Percentiles rank a stretch among this genome's conserved stretches.
Conservation (phyloP, 163 green algal genomes). For the Scenedesmus sp. region DNA sequence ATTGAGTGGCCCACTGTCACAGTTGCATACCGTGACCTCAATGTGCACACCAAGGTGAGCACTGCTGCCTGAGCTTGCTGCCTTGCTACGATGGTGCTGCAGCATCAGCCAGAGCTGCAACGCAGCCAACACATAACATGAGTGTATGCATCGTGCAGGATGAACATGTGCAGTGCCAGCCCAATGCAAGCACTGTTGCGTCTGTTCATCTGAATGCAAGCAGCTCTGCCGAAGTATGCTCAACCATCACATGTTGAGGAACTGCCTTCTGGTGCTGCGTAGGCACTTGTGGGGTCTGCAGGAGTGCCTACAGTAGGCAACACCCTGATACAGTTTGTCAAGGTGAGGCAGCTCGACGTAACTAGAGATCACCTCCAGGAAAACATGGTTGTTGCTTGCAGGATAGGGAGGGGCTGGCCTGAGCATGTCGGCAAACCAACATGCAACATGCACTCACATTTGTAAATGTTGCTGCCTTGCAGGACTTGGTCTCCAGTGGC, state of each 20-base stretch:
- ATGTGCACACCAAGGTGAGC: constrained; percentile 44
- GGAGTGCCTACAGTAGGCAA: constrained; percentile 52
- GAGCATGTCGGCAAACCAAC: neutral
- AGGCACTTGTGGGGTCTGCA: constrained; percentile 56
- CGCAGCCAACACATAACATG: neutral
- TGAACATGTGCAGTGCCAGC: neutral
- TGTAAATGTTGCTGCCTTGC: neutral
- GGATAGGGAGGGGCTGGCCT: neutral
- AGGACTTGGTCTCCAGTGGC: constrained; percentile 27
- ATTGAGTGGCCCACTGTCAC: constrained; percentile 52
- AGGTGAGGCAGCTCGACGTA: neutral
- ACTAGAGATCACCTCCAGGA: neutral
- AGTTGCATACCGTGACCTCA: constrained; percentile 55
- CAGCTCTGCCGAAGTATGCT: neutral
- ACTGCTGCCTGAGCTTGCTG: neutral
- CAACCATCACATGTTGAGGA: neutral
- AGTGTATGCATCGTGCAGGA: neutral
- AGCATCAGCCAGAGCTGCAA: neutral
- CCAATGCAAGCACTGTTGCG: neutral
- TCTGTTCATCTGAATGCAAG: neutral
- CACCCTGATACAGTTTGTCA: neutral
- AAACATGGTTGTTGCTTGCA: neutral
- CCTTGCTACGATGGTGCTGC: neutral
- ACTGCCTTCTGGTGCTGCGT: neutral
- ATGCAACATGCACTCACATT: no score